Base-by-base conservation (phyloP, 176 grass and related monocot genomes). In the Saccharum spontaneum region DNA sequence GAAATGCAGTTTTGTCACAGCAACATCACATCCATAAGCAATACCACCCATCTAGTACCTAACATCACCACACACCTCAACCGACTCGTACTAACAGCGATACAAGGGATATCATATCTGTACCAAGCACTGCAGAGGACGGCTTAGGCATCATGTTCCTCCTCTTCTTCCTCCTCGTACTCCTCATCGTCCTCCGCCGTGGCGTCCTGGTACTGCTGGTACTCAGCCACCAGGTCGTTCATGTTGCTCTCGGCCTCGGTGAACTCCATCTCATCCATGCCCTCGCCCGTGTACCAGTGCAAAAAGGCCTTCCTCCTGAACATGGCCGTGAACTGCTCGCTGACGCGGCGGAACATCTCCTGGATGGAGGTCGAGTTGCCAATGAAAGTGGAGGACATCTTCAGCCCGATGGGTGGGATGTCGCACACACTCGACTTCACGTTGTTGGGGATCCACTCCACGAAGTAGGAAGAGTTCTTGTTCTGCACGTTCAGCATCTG, bases 271-370 rank as follows among this genome's bases (percentile, higher is more conserved):
- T 98, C 93, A 0, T 98, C 95, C 95, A 98, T 98, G 17, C 95
- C 95, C 73, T 98, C 93, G 0, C 95, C 95, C 0, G 95, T 98
- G 87, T 98, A 98, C 95, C 95, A 98, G 40, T 98, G 95, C 82
- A 98, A 90, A 88, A 95, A 98, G 31, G 95, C 95, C 91, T 98
- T 98, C 79, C 95, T 90, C 93, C 93, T 94, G 86, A 98, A 98
- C 96, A 98, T 98, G 50, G 93, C 96, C 0, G 96, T 98, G 81
- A 98, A 98, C 86, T 98, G 96, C 81, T 95, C 96, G 2, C 92
- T 94, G 28, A 98, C 95, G 0, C 95, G 89, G 1, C 94, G 91
- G 85, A 97, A 97, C 92, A 94, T 94, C 88, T 92, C 88, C 88
- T 91, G 90, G 73, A 91, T 94, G 4, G 88, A 94, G 1, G 90